Percentiles rank a stretch among this genome's conserved stretches.
Conservation (phyloP, 441 rosid genomes). For the Pelargonium citronellum region DNA sequence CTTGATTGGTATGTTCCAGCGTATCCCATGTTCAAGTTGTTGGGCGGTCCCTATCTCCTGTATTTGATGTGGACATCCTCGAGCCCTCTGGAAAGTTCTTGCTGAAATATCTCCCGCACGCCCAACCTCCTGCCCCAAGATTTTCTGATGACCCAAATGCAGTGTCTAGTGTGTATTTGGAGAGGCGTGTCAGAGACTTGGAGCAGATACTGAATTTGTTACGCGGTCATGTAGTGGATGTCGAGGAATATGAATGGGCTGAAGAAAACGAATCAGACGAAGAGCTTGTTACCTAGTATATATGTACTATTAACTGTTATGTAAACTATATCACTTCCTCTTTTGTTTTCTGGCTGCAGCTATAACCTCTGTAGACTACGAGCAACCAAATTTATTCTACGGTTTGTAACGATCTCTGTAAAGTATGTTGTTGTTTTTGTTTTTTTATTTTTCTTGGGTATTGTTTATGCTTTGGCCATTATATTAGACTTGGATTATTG, state of each 20-base stretch:
- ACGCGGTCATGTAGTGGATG: constrained; percentile 33
- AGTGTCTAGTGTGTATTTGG: constrained; percentile 11
- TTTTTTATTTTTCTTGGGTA: too few species aligned
- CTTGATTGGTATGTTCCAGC: constrained; percentile 33
- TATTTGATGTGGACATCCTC: constrained; percentile 33
- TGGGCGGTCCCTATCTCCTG: constrained; percentile 50
- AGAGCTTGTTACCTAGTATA: too few species aligned
- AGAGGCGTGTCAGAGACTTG: constrained; percentile 32
- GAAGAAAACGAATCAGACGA: constrained; percentile 14
- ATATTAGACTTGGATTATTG: too few species aligned
- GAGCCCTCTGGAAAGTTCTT: constrained; percentile 43
- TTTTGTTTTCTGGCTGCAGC: too few species aligned
- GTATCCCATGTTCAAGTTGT: constrained; percentile 50
- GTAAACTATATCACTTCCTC: too few species aligned
- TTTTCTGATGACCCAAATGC: constrained; percentile 10
- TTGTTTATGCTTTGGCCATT: too few species aligned
- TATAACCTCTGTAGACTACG: too few species aligned
- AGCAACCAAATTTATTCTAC: too few species aligned
- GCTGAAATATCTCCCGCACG: constrained; percentile 27
- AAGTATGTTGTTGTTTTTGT: too few species aligned
- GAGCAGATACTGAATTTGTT: constrained; percentile 45
- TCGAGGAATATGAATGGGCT: constrained; percentile 34
- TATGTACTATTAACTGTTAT: too few species aligned
- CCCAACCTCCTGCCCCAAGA: constrained; percentile 32
- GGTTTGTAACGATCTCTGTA: too few species aligned